Conservation (phyloP, 805 yeast species). For the Tetrapisispora arboricola region DNA sequence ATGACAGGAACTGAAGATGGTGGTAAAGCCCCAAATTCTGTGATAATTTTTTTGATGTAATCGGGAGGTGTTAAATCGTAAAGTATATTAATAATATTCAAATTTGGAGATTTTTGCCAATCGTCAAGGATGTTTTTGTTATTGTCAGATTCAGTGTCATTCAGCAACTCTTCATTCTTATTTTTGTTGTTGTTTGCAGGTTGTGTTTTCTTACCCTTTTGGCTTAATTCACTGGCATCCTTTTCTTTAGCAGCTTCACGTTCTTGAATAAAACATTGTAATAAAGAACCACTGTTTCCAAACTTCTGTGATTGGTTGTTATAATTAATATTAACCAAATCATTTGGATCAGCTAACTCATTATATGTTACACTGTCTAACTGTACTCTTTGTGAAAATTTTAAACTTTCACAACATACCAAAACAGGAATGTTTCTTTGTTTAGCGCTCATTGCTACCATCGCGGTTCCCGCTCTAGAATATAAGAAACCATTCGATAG, state of each 20-base stretch:
- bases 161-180: constrained; percentile 7
- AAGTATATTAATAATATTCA: constrained; percentile 73
- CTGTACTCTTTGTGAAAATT: constrained; percentile 91
- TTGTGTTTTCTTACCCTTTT: constrained; percentile 19
- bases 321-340: constrained; percentile 42
- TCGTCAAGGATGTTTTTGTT: constrained; percentile 39
- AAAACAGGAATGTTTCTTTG: constrained; percentile 85
- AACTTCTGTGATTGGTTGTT: constrained; percentile 41
- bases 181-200: constrained; percentile 10
- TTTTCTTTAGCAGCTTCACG: constrained; percentile 24
- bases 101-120: constrained; percentile 53
- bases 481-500: constrained; percentile 87
- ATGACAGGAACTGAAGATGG: constrained; percentile 98
- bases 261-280: constrained; percentile 50
- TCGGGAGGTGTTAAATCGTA: constrained; percentile 93
- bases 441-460: constrained; percentile 85
- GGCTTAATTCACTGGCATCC: constrained; percentile 19
- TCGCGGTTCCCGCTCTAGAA: constrained; percentile 90
- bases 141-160: constrained; percentile 16
- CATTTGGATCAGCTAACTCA: constrained; percentile 77
- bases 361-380: constrained; percentile 91
- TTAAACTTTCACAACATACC: constrained; percentile 90
- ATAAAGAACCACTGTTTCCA: constrained; percentile 48
- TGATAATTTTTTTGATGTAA: constrained; percentile 85
- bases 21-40: constrained; percentile 93